Evolutionary conservation across 768 basidiomycete genomes (phyloP).

Genomic region (Calocybe indica): DNA sequence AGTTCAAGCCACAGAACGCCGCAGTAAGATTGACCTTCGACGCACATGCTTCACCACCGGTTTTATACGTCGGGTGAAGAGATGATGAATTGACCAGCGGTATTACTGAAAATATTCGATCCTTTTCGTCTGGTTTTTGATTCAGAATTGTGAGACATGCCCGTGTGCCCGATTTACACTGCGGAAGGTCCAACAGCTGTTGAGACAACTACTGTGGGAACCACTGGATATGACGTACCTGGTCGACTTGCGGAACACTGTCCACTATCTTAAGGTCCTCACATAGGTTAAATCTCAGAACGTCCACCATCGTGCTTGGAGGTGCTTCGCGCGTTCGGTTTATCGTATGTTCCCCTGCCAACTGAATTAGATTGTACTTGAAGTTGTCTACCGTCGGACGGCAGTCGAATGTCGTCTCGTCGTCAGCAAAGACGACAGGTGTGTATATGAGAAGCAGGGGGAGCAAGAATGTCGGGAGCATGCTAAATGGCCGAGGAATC

Average conservation of each 20-base stretch:
- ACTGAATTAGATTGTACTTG: slow-evolving; percentile 55
- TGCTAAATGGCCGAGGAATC: slow-evolving; percentile 13
- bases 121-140: slow-evolving; percentile 42
- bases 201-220: slow-evolving; percentile 4
- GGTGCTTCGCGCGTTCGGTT: slow-evolving; percentile 51
- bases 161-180: slow-evolving; percentile 68
- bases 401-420: slow-evolving; percentile 49
- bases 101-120: slow-evolving; percentile 69
- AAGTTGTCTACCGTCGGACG: slow-evolving; percentile 29
- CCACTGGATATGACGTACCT: slow-evolving; percentile 41
- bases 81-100: slow-evolving; percentile 50
- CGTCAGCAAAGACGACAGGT: slow-evolving; percentile 25
- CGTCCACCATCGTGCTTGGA: slow-evolving; percentile 57
- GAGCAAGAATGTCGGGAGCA: slow-evolving; percentile 7
- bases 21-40: slow-evolving; percentile 6
- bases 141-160: slow-evolving; percentile 73
- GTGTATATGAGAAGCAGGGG: slow-evolving; percentile 9
- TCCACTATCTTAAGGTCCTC: slow-evolving; percentile 43
- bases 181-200: slow-evolving; percentile 3
- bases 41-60: slow-evolving; percentile 32
- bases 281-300: slow-evolving; percentile 65
- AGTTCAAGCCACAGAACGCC: slow-evolving; percentile 6
- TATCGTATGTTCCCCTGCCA: slow-evolving; percentile 46
- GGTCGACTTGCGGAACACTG: slow-evolving; percentile 49
- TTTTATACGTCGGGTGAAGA: slow-evolving; percentile 22